Evolutionary conservation across 139 green algal genomes (phyloP).

Genomic region (Parachlorella kessleri): DNA sequence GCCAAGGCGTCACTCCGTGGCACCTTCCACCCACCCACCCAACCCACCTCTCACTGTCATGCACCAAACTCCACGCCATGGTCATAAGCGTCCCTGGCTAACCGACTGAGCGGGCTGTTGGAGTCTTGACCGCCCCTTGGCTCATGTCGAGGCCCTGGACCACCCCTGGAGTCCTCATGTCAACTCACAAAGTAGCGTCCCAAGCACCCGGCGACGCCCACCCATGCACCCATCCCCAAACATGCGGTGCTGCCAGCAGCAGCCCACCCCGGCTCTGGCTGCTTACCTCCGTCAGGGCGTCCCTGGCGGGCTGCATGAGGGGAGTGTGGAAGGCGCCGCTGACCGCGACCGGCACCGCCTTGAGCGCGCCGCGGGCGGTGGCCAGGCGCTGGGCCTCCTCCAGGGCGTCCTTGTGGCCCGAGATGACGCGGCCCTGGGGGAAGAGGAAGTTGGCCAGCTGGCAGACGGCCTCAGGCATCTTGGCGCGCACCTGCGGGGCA

Average conservation of each 20-base stretch:
- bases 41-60: no score
- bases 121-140: no score
- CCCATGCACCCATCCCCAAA: not conserved
- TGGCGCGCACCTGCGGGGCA: slow-evolving; percentile 1
- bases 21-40: no score
- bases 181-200: no score
- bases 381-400: slow-evolving; percentile 62
- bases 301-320: slow-evolving; percentile 80
- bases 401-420: slow-evolving; percentile 74
- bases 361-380: slow-evolving; percentile 76
- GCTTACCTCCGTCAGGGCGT: slow-evolving; percentile 65
- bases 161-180: no score
- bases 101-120: no score
- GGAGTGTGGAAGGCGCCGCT: slow-evolving; percentile 92
- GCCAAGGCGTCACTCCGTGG: no score
- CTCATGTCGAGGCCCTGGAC: no score
- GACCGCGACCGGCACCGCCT: slow-evolving; percentile 76
- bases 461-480: slow-evolving; percentile 63
- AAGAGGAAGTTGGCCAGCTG: slow-evolving; percentile 92
- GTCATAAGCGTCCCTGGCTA: no score
- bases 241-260: not conserved
- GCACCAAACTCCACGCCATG: no score
- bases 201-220: no score
- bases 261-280: not conserved
- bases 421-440: slow-evolving; percentile 84